phyloP scores from a whole-genome alignment of 768 basidiomycete species.

The Russula emetica region DNA sequence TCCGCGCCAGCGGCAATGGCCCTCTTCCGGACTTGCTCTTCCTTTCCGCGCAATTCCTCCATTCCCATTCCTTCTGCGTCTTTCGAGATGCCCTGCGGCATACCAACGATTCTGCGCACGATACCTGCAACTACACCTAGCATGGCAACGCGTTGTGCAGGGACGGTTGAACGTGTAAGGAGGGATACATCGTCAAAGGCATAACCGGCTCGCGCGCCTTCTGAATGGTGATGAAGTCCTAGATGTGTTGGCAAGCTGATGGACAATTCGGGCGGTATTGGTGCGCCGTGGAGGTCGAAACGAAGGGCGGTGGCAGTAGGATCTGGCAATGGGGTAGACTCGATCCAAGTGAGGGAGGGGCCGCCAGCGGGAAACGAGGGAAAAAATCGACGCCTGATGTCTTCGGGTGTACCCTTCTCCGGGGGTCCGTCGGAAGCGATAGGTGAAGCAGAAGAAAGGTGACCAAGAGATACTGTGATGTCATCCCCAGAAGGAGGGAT shows the following conservation, averaged over 20 bases:
- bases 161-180: constrained; percentile 73
- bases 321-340: too few relatives aligned
- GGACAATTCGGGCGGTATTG: too few relatives aligned
- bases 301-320: too few relatives aligned
- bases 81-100: constrained; percentile 31
- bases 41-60: too few relatives aligned
- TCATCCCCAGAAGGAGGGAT: constrained; percentile 46
- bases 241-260: too few relatives aligned
- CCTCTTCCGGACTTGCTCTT: constrained; percentile 49
- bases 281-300: too few relatives aligned
- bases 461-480: too few relatives aligned
- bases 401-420: constrained; percentile 74
- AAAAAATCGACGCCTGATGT: constrained; percentile 81
- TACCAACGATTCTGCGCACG: constrained; percentile 36
- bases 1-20: constrained; percentile 64
- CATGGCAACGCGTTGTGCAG: constrained; percentile 81
- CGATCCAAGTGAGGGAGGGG: constrained; percentile 80
- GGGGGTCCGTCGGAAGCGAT: constrained; percentile 33
- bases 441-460: background rate
- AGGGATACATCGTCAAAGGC: constrained; percentile 84
- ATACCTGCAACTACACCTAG: constrained; percentile 65
- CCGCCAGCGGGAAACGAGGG: constrained; percentile 63
- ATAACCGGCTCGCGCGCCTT: too few relatives aligned
- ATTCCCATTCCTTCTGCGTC: constrained; percentile 34
- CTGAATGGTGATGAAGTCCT: too few relatives aligned